Conservation (phyloP, 192 early-diverging fungal species). For the Coemansia sp. region DNA sequence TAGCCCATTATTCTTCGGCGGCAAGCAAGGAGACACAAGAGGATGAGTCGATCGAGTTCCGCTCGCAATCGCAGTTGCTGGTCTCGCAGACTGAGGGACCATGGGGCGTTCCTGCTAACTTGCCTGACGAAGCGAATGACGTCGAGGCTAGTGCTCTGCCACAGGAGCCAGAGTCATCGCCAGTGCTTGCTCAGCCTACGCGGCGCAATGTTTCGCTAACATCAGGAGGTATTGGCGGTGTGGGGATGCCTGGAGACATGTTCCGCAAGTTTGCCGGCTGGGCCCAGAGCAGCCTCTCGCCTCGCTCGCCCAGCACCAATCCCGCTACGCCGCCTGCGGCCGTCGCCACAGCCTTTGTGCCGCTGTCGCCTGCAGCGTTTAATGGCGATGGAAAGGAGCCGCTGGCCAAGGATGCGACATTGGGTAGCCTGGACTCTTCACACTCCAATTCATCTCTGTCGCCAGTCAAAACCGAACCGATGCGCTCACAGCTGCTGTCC, state of each 20-base stretch:
- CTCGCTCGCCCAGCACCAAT: conserved; percentile 16
- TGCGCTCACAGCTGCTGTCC: conserved; percentile 43
- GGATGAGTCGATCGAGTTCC: conserved; percentile 24
- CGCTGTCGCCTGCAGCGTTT: not conserved
- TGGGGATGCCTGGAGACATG: conserved; percentile 34
- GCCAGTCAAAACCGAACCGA: conserved; percentile 41
- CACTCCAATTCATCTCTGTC: conserved; percentile 43
- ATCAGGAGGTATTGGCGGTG: conserved; percentile 21
- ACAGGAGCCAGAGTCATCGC: not conserved
- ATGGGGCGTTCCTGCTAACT: not conserved
- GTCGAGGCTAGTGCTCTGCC: not conserved
- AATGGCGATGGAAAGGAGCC: conserved; percentile 3
- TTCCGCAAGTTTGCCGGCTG: conserved; percentile 43
- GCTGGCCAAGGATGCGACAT: conserved; percentile 2
- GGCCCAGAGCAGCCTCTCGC: conserved; percentile 26
- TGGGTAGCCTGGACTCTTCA: conserved; percentile 23
- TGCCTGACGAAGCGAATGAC: not conserved
- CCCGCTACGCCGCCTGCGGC: not conserved
- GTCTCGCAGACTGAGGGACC: not conserved
- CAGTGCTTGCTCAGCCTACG: not conserved
- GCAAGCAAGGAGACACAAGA: not conserved
- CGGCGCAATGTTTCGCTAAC: conserved; percentile 6
- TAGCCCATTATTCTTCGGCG: not conserved
- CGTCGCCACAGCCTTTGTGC: not conserved
- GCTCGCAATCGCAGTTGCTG: conserved; percentile 4